Conservation (phyloP, 768 basidiomycete species). For the Zangia roseola region DNA sequence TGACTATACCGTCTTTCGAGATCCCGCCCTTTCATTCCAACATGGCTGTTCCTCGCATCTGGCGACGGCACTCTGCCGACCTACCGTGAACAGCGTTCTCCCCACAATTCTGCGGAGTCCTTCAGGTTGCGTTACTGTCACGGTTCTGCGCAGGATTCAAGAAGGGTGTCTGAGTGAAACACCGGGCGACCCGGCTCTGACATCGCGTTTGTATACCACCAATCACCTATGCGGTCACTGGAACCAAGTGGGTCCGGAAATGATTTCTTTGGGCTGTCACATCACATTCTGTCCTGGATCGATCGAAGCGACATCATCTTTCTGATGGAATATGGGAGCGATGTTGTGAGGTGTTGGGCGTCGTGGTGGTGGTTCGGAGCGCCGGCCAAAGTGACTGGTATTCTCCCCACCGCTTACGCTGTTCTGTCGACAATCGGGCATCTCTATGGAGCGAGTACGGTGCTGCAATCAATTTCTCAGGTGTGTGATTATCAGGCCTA, state of each 20-base stretch:
- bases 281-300: not conserved
- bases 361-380: conserved; percentile 11
- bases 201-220: not conserved
- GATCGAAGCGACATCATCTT: not conserved
- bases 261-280: not conserved
- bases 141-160: not conserved
- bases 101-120: not conserved
- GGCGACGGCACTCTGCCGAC: conserved; percentile 1
- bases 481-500: conserved; percentile 10
- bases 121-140: conserved; percentile 7
- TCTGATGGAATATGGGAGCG: not conserved
- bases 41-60: conserved; percentile 3
- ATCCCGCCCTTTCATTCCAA: conserved; percentile 3
- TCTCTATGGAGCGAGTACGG: not conserved
- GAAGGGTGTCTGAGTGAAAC: not conserved
- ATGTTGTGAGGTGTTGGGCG: not conserved
- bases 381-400: not conserved
- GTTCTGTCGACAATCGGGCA: not conserved
- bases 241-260: not conserved
- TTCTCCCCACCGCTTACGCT: not conserved
- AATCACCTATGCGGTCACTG: not conserved
- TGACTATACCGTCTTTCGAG: conserved; percentile 12
- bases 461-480: not conserved
- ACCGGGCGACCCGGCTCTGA: not conserved
- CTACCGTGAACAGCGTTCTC: not conserved